phyloP scores from a whole-genome alignment of 176 grass and related monocot species.

The Hordeum marinum region DNA sequence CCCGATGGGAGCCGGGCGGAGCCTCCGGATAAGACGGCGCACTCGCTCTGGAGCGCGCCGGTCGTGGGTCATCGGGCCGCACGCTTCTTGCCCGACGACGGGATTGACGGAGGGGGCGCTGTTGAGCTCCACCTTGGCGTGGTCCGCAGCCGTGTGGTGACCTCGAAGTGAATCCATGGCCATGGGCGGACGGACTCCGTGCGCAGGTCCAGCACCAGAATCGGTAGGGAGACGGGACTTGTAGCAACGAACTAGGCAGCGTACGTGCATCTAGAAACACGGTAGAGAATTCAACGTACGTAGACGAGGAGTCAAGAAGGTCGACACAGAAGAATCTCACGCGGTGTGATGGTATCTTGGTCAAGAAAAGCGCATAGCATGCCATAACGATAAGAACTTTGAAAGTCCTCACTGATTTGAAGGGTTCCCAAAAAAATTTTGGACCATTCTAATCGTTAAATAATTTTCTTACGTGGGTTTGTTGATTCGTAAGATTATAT shows the following conservation, averaged over 20 bases:
- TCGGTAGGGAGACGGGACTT: not conserved
- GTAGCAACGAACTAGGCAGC: too few species aligned
- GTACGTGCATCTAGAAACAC: not conserved
- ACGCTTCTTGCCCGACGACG: not conserved
- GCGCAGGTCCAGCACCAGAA: not conserved
- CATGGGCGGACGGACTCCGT: not conserved
- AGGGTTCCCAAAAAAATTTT: too few species aligned
- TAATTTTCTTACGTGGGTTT: too few species aligned
- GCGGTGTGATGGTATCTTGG: not conserved
- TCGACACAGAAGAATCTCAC: not conserved
- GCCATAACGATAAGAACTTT: not conserved
- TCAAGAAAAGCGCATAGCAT: not conserved
- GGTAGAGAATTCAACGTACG: not conserved
- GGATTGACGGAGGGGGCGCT: not conserved
- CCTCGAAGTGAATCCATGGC: not conserved
- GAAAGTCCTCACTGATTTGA: too few species aligned
- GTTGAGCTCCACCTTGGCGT: not conserved
- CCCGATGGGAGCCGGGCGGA: conserved; percentile 32
- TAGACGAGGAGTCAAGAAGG: not conserved
- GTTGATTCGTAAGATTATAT: too few species aligned
- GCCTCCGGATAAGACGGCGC: conserved; percentile 23
- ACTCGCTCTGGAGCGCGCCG: not conserved
- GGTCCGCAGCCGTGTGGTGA: not conserved
- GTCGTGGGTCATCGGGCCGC: not conserved
- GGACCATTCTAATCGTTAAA: too few species aligned